Percentiles rank a stretch among this genome's conserved stretches.
Evolutionary conservation across 1,139 yeast species (phyloP).

Genomic region (Diutina rugosa): DNA sequence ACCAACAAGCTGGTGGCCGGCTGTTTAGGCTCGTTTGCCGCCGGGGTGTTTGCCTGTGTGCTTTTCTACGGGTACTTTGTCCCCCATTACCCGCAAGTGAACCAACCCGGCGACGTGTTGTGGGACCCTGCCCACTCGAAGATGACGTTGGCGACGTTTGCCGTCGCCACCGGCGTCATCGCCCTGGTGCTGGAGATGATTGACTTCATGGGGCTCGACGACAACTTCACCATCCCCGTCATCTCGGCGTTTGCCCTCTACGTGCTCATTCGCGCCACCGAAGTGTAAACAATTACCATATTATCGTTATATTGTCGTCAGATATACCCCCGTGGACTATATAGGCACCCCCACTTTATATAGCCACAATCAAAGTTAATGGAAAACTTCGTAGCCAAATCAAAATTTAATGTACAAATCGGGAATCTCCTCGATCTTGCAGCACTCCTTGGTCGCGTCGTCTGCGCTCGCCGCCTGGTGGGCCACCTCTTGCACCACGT

Average conservation of each 20-base stretch:
- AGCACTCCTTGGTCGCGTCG: neutral
- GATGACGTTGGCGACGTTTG: conserved; percentile 36
- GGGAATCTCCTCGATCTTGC: neutral
- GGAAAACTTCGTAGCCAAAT: neutral
- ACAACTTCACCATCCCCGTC: conserved; percentile 88
- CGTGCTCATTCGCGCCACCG: neutral
- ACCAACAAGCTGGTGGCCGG: conserved; percentile 81
- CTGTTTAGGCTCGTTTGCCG: conserved; percentile 64
- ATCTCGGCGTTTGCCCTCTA: neutral
- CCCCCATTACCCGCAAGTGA: conserved; percentile 41
- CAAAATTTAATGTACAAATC: neutral
- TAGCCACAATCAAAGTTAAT: neutral
- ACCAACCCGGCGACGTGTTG: conserved; percentile 38
- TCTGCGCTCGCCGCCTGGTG: neutral
- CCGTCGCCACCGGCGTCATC: conserved; percentile 59
- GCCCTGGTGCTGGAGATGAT: conserved; percentile 83
- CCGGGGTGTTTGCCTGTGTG: conserved; percentile 59
- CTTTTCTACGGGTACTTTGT: conserved; percentile 61
- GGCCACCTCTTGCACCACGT: neutral
- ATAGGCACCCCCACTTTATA: no score
- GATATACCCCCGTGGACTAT: neutral
- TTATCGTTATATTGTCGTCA: neutral
- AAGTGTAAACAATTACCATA: neutral
- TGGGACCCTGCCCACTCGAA: conserved; percentile 56
- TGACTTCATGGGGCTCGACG: conserved; percentile 67